These are phyloP conservation scores for Picochlorum costavermella DNA, from an alignment of 139 green algal genomes.

Conservation along the genomic window DNA sequence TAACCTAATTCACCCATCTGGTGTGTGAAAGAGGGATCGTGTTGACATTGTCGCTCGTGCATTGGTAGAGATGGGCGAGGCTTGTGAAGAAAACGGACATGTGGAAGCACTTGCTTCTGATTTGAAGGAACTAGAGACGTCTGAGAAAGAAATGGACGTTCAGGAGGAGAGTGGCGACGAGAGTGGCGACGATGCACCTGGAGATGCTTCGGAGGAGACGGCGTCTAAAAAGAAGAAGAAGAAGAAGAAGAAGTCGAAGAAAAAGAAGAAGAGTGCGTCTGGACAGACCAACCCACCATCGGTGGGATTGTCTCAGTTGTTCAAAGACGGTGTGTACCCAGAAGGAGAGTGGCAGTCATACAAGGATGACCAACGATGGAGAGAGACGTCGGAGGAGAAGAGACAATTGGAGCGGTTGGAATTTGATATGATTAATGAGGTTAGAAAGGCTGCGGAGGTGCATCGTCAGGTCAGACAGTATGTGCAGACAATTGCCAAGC, in stretches of 20 bases:
- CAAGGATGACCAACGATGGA: conserved; percentile 81
- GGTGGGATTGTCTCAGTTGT: conserved; percentile 81
- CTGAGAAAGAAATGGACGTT: conserved; percentile 2
- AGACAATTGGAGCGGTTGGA: conserved; percentile 70
- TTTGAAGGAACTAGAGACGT: conserved; percentile 1
- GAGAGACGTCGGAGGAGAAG: conserved; percentile 88
- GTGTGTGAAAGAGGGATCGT: too few species aligned
- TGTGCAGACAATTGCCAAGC: conserved; percentile 81
- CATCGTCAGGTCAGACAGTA: conserved; percentile 88
- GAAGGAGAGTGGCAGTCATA: conserved; percentile 79
- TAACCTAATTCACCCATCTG: conserved; percentile 20
- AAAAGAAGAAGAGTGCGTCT: conserved; percentile 25
- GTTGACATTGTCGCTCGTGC: conserved; percentile 8
- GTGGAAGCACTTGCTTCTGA: neutral
- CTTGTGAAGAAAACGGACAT: conserved; percentile 46
- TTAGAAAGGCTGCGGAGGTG: conserved; percentile 89
- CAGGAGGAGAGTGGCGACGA: conserved; percentile 23
- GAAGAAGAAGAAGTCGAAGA: conserved; percentile 41
- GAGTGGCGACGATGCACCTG: conserved; percentile 17
- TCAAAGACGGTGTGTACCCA: conserved; percentile 67
- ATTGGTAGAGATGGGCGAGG: conserved; percentile 29
- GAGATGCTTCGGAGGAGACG: conserved; percentile 19
- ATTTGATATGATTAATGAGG: conserved; percentile 83
- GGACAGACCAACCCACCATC: conserved; percentile 70
- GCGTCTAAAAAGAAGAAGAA: conserved; percentile 50